Evolutionary conservation across 1,139 yeast genomes (phyloP), one percentile per base, ranked within the genome.

Genomic region (Blastobotrys illinoisensis): DNA sequence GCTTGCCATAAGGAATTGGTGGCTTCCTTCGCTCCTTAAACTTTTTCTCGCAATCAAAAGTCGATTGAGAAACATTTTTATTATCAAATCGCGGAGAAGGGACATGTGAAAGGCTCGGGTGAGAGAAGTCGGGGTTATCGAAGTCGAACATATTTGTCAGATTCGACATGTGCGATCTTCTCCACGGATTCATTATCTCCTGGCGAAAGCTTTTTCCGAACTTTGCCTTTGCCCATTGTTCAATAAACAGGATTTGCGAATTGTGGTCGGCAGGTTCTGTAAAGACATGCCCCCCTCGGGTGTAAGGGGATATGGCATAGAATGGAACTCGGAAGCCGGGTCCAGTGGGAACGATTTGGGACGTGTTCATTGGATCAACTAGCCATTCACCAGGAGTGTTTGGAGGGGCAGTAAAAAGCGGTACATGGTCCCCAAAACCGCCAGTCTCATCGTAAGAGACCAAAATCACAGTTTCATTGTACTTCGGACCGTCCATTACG

Each of bases 91-190:
- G 46, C 5, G 61, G 61, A 9, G 44, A 48, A n/a, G 50, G 54
- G 3, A 56, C 56, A 11, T 51, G 51, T 9, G 51, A 26, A 32
- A 60, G 52, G 14, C 44, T 23, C 40, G 62, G 63, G 16, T 54
- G 45, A 5, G 63, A 51, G 26, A 53, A 52, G 56, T 59, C 59
- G 1, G 63, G 62, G 44, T 57, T 32, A 7, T 50, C 53, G 44
- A 62, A 64, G 51, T 64, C 66, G 52, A 64, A 64, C 57, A 62
- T 57, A 50, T 55, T 56, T 7, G 58, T 52, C 49, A 64, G 50
- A 48, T 64, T 53, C 5, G 66, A 62, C 67, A 64, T 62, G 49
- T 62, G 56, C 53, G 58, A 57, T 23, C 67, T 58, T 51, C 67
- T 52, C 68, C 68, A 64, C 23, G 54, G 53, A 46, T 52, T 53